A percentile compares a stretch with the other conserved stretches of the same genome.
Conservation (phyloP, 176 grass and related monocot species). For the Ensete glaucum region DNA sequence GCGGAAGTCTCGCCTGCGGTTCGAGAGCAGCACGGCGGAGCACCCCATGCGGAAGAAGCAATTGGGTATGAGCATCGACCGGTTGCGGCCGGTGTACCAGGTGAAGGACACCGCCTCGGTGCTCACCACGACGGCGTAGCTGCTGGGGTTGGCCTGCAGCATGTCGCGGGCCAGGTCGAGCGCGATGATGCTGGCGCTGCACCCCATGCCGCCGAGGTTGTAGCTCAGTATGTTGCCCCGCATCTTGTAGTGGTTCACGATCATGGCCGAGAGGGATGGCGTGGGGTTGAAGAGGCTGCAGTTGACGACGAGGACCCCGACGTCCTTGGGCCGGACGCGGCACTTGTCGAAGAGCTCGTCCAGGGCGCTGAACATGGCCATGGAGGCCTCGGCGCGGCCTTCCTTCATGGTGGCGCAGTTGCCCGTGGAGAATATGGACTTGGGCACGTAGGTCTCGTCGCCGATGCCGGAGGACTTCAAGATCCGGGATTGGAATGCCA, state of each 20-base stretch:
- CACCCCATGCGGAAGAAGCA: slow-evolving; percentile 74
- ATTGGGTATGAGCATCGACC: slow-evolving; percentile 89
- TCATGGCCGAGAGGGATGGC: slow-evolving; percentile 82
- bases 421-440: slow-evolving; percentile 58
- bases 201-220: slow-evolving; percentile 96
- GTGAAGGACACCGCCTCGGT: slow-evolving; percentile 83
- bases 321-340: slow-evolving; percentile 70
- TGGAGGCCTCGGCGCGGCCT: slow-evolving; percentile 56
- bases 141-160: slow-evolving; percentile 70
- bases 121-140: slow-evolving; percentile 70
- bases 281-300: slow-evolving; percentile 96
- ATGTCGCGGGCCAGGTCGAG: slow-evolving; percentile 78
- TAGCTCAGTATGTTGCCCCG: slow-evolving; percentile 94
- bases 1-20: slow-evolving; percentile 69
- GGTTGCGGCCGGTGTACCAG: slow-evolving; percentile 70
- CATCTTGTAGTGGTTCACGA: slow-evolving; percentile 99
- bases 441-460: slow-evolving; percentile 82
- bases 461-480: slow-evolving; percentile 74
- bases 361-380: slow-evolving; percentile 68
- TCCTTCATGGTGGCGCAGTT: slow-evolving; percentile 96
- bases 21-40: slow-evolving; percentile 68
- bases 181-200: slow-evolving; percentile 75
- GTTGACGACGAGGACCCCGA: slow-evolving; percentile 85
- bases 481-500: slow-evolving; percentile 79
- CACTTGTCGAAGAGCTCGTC: slow-evolving; percentile 96